Conservation (phyloP, 805 yeast genomes). For the Ogataea kodamae region DNA sequence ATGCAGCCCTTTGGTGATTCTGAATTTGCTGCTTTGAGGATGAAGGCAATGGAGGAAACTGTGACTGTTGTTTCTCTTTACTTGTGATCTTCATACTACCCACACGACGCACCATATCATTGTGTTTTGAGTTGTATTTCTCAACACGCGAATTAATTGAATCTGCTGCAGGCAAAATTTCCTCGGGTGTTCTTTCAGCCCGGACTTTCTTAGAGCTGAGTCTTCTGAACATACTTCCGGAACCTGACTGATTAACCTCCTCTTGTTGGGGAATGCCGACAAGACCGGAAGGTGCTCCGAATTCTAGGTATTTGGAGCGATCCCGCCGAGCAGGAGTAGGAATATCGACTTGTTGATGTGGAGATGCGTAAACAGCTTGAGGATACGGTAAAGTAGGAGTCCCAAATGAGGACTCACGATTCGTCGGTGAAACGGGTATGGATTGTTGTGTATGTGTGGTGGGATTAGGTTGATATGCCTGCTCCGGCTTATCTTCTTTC, state of each 20-base stretch:
- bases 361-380: slow-evolving; percentile 42
- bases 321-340: slow-evolving; percentile 22
- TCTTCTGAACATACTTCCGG: slow-evolving; percentile 31
- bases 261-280: slow-evolving; percentile 19
- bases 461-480: slow-evolving; percentile 12
- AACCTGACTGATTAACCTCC: slow-evolving; percentile 14
- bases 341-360: slow-evolving; percentile 26
- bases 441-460: slow-evolving; percentile 17
- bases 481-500: slow-evolving; percentile 45
- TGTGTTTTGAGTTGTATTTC: slow-evolving; percentile 13
- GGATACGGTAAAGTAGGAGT: slow-evolving; percentile 35
- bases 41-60: slow-evolving; percentile 30
- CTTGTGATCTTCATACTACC: slow-evolving; percentile 61
- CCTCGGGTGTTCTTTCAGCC: slow-evolving; percentile 18
- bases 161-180: slow-evolving; percentile 17
- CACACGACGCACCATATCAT: slow-evolving; percentile 49
- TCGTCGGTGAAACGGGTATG: slow-evolving; percentile 8
- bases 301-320: slow-evolving; percentile 12
- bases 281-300: slow-evolving; percentile 14
- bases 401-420: slow-evolving; percentile 14
- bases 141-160: slow-evolving; percentile 15
- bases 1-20: slow-evolving; percentile 36
- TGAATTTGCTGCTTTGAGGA: slow-evolving; percentile 29
- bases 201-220: slow-evolving; percentile 31
- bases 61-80: slow-evolving; percentile 43